Evolutionary conservation across 257 asterid species (phyloP), one percentile per base, ranked within the genome.

Genomic region (Fraxinus anomala): DNA sequence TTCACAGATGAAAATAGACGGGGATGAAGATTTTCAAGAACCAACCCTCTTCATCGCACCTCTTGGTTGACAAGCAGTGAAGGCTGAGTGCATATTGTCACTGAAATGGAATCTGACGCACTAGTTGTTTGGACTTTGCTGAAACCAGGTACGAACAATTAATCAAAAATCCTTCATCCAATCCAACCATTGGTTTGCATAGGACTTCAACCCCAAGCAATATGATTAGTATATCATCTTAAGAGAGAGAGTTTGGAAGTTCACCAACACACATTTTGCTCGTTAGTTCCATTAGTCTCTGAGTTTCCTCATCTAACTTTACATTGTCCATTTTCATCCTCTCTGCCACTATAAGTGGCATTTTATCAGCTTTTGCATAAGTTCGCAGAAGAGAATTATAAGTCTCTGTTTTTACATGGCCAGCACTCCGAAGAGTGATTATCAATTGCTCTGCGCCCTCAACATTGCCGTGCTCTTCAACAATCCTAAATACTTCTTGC

Each of bases 261-360:
- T 93, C 96, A 81, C 91, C 76, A 2, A 92, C 87, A 44, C 90
- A 87, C 95, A 93, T 80, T 85, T 85, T 89, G 85, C 94, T 88
- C 0, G 96, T 96, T 26, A 79, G 47, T 24, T 80, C 83, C 31
- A 96, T 54, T 28, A 93, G 87, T 77, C 83, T 81, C 85, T 56
- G 72, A 10, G 94, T 92, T 72, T 93, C 97, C 72, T 86, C 91
- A 24, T 92, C 87, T 86, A 89, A 69, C 84, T 77, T 80, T 31
- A 92, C 92, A 36, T 83, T 80, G 73, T 96, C 99, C 89, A 81
- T 89, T 82, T 88, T 82, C 98, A 96, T 96, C 92, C 98, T 87
- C 86, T 96, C 98, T 11, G 84, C 90, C 81, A 96, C 85, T 65
- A 88, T 82, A 72, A 91, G 88, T 9, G 97, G 89, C 97, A 88